Evolutionary conservation across 352 stramenopile species (phyloP).

Genomic region (Globisporangium megalacanthum): DNA sequence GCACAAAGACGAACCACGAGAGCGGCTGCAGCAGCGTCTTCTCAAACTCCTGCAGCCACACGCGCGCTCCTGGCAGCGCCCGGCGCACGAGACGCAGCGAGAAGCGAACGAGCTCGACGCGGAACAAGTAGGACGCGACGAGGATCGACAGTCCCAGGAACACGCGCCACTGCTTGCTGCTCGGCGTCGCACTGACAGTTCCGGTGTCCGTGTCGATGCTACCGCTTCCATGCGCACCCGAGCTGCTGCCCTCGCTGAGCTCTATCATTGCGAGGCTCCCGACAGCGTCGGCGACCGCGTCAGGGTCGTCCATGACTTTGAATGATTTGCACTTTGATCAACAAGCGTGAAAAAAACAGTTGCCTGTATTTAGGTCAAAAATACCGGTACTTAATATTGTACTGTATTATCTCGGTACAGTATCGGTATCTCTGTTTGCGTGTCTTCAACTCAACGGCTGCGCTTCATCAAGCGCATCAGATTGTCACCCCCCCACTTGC

Average conservation of each 20-base stretch:
- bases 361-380: no score
- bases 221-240: neutral
- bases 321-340: no score
- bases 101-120: conserved; percentile 73
- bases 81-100: conserved; percentile 61
- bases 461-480: no score
- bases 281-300: neutral
- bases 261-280: neutral
- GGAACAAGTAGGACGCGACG: conserved; percentile 58
- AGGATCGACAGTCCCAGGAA: conserved; percentile 74
- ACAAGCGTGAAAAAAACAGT: no score
- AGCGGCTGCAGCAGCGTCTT: conserved; percentile 71
- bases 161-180: conserved; percentile 66
- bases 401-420: no score
- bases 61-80: conserved; percentile 43
- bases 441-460: no score
- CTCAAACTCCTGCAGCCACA: conserved; percentile 84
- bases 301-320: no score
- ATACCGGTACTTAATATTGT: no score
- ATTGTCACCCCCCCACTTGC: no score
- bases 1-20: conserved; percentile 78
- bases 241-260: neutral
- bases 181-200: conserved; percentile 13
- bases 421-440: no score
- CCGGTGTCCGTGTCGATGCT: neutral